Evolutionary conservation across 768 basidiomycete species (phyloP), one percentile per base, ranked within the genome.

Genomic region (Amyloporia xantha): DNA sequence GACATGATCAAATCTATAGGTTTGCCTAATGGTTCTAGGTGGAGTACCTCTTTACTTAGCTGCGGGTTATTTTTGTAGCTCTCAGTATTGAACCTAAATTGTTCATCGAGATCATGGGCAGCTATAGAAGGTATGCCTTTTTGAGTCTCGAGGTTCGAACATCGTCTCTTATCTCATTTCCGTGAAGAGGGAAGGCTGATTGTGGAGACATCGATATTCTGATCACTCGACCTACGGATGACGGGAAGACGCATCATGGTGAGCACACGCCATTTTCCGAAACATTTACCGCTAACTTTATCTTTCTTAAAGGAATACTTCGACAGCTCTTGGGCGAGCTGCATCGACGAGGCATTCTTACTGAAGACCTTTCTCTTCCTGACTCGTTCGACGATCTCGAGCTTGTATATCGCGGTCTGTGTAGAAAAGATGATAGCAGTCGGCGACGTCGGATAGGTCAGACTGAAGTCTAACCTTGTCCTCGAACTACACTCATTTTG

Each of bases 121-220:
- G 89, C 54, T 97, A 84, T 63, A 70, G 93, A 57, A 74, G 89
- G 86, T 79, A 54, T 43, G 58, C 53, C 5, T 52, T 36, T 6
- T 20, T 36, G n/a, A 42, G 49, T 17, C 13, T 5, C 24, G 19
- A 30, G n/a, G n/a, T n/a, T n/a, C n/a, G n/a, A n/a, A n/a, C n/a
- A 7, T n/a, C 33, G 27, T 25, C 25, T 5, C 21, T 43, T 15
- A 28, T 47, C 43, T 39, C 17, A 12, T 49, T 50, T 36, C 39
- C 35, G 39, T 4, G 24, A n/a, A 89, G 91, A 50, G 90, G 91
- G 4, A 86, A 87, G 62, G 67, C 74, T 1, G 81, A 82, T 47
- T 93, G 89, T 49, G 94, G 94, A 2, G 94, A 96, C 62, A 89
- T 97, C 49, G 93, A 97, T 63, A 81, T 96, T 41, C 64, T 96